A percentile compares a stretch with the other conserved stretches of the same genome.
phyloP scores from a whole-genome alignment of 192 early-diverging fungal genomes.

The Gonapodya sp. region DNA sequence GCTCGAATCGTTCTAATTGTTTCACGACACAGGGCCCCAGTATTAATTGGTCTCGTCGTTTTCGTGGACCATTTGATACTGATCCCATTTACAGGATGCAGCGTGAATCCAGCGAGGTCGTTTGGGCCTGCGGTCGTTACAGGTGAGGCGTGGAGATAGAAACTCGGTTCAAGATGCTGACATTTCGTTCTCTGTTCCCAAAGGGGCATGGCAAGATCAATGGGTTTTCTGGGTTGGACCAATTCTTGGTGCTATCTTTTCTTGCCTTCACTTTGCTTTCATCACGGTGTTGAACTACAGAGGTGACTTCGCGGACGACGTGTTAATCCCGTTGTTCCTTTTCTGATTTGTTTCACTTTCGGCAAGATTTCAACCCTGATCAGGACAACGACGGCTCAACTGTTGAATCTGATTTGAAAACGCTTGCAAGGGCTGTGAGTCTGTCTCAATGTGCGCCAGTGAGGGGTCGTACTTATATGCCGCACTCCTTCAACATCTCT shows the following conservation, averaged over 20 bases:
- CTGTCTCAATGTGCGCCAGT: too few species aligned
- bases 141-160: too few species aligned
- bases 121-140: slow-evolving; percentile 47
- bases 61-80: slow-evolving; percentile 29
- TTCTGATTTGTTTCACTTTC: not conserved
- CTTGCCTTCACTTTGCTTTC: not conserved
- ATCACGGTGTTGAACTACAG: not conserved
- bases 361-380: not conserved
- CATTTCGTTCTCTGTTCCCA: too few species aligned
- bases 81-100: slow-evolving; percentile 36
- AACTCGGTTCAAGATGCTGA: too few species aligned
- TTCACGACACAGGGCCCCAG: not conserved
- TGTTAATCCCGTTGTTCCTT: not conserved
- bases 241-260: slow-evolving; percentile 21
- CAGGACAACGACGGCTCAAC: not conserved
- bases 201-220: slow-evolving; percentile 22
- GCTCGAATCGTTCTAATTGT: not conserved
- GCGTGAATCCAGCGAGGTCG: slow-evolving; percentile 57
- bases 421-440: too few species aligned
- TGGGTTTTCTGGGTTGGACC: slow-evolving; percentile 61
- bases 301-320: not conserved
- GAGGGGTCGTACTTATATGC: too few species aligned
- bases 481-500: too few species aligned
- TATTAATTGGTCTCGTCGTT: slow-evolving; percentile 18
- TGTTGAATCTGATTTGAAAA: too few species aligned